Conservation (phyloP, 2,329 filamentous ascomycete species). For the Ceratocystis destructans region DNA sequence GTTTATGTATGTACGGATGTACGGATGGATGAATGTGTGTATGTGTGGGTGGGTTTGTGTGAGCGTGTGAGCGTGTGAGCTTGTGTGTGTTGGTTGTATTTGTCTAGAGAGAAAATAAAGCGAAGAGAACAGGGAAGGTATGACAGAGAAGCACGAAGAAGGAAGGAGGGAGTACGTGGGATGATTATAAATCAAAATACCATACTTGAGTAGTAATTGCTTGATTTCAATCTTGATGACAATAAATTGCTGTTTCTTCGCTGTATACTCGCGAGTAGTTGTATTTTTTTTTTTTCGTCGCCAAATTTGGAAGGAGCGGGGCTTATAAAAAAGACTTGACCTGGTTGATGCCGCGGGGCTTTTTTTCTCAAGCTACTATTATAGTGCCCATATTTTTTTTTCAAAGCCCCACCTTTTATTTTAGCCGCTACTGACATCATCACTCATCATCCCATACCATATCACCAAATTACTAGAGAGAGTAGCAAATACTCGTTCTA, state of each 20-base stretch:
- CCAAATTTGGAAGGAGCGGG: conserved; percentile 15
- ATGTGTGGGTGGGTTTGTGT: no score
- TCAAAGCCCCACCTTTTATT: not conserved
- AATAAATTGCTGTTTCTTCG: not conserved
- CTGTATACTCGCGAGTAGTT: not conserved
- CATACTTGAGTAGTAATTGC: not conserved
- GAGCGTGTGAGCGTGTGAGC: no score
- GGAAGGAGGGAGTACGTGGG: not conserved
- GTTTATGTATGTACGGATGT: no score
- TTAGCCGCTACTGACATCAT: not conserved
- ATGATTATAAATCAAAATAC: conserved; percentile 8
- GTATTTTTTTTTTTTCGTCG: conserved; percentile 10
- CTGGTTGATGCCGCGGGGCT: not conserved
- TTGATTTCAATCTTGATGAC: conserved; percentile 1
- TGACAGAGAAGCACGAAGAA: not conserved
- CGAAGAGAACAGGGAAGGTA: not conserved
- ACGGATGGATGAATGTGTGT: not conserved
- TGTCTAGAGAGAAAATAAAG: not conserved
- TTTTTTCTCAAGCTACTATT: not conserved
- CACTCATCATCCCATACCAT: not conserved
- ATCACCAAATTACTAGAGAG: not conserved
- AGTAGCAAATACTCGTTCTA: not conserved
- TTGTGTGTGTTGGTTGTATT: not conserved
- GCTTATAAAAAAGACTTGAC: not conserved
- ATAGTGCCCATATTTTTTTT: not conserved